Conservation (phyloP, 441 rosid genomes). For the Macaranga tanarius region DNA sequence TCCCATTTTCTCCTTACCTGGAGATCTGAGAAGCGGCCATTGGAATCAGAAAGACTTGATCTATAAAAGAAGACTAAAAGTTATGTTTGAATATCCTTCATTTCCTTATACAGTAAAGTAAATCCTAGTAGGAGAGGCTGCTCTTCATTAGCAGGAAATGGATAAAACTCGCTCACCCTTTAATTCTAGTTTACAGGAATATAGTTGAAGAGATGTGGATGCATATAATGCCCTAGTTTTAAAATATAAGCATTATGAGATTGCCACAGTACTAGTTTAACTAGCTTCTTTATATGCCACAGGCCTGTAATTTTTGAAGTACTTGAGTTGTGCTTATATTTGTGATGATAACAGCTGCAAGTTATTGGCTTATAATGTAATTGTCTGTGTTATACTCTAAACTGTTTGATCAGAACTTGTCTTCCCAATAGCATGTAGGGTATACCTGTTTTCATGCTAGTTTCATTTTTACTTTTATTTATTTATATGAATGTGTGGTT, state of each 20-base stretch:
- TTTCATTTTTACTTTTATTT: no score
- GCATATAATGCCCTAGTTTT: slow-evolving; percentile 3
- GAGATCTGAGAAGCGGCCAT: not conserved
- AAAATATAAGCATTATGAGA: not conserved
- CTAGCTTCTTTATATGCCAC: slow-evolving; percentile 7
- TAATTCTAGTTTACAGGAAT: slow-evolving; percentile 4
- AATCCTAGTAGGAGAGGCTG: slow-evolving; percentile 12
- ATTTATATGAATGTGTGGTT: no score
- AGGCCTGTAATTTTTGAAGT: slow-evolving; percentile 8
- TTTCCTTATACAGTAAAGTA: not conserved
- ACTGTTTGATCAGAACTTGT: not conserved
- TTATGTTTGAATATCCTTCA: slow-evolving; percentile 2
- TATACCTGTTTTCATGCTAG: no score
- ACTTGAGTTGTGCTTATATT: slow-evolving; percentile 10
- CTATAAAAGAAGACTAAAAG: not conserved
- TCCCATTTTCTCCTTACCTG: not conserved
- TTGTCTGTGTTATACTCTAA: not conserved
- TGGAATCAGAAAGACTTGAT: not conserved
- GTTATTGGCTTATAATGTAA: slow-evolving; percentile 4
- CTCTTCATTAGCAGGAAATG: slow-evolving; percentile 5
- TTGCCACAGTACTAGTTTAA: not conserved
- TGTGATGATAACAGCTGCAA: not conserved
- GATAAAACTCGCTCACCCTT: not conserved
- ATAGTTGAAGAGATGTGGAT: slow-evolving; percentile 5
- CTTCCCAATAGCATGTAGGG: not conserved